A percentile compares a stretch with the other conserved stretches of the same genome.
Conservation (phyloP, 345 rosid genomes). For the Cochlearia excelsa region DNA sequence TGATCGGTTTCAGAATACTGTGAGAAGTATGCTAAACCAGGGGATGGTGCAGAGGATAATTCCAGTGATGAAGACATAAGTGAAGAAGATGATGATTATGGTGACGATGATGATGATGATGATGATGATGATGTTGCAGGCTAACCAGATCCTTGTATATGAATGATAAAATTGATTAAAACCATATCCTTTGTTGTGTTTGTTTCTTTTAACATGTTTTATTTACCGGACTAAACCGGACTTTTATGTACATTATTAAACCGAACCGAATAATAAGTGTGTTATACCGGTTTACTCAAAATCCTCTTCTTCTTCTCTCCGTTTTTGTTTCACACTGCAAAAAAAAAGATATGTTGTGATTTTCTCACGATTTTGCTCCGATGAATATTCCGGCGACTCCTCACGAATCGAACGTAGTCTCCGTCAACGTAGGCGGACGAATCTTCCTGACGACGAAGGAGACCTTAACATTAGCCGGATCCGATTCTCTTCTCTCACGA, state of each 20-base stretch:
- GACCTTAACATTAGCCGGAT: conserved; percentile 62
- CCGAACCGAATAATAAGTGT: too few relatives aligned
- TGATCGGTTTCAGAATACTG: conserved; percentile 51
- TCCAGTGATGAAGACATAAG: conserved; percentile 90
- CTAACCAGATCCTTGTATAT: conserved; percentile 59
- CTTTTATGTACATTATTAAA: too few relatives aligned
- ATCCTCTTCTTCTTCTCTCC: too few relatives aligned
- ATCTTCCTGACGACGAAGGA: conserved; percentile 79
- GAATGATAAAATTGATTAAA: too few relatives aligned
- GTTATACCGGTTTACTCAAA: too few relatives aligned
- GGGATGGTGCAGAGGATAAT: conserved; percentile 60
- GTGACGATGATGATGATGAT: conserved; percentile 46
- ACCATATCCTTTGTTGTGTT: too few relatives aligned
- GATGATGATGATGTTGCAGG: conserved; percentile 56
- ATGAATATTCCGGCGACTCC: conserved; percentile 23
- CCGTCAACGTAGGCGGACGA: conserved; percentile 71
- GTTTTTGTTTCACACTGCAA: neutral
- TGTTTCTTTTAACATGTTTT: too few relatives aligned
- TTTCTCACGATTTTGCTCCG: too few relatives aligned
- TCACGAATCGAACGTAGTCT: conserved; percentile 38
- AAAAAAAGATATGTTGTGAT: conserved; percentile 3
- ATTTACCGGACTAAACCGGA: too few relatives aligned
- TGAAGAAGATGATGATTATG: conserved; percentile 69
- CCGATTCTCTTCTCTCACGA: conserved; percentile 55
- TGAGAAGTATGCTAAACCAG: conserved; percentile 86